Percentiles rank a stretch among this genome's conserved stretches.
Evolutionary conservation across 176 grass and related monocot genomes (phyloP).

Genomic region (Avena insularis): DNA sequence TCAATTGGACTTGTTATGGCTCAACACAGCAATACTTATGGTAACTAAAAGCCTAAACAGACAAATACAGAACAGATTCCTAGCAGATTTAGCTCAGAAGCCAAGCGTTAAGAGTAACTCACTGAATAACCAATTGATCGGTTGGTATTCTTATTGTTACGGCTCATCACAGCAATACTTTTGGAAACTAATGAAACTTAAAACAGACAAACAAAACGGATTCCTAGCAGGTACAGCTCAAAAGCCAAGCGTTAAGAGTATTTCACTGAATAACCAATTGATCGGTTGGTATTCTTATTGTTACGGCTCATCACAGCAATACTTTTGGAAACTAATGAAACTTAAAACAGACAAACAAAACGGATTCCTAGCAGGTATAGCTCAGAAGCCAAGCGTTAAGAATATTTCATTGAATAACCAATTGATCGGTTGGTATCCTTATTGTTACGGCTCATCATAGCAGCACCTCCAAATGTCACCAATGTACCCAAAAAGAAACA

Average conservation of each 20-base stretch:
- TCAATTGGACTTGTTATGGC: constrained; percentile 53
- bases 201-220: not conserved
- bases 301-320: constrained; percentile 79
- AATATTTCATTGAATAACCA: constrained; percentile 73
- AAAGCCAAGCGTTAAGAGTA: constrained; percentile 89
- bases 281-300: constrained; percentile 49
- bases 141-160: constrained; percentile 60
- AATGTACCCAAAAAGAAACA: not conserved
- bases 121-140: constrained; percentile 57
- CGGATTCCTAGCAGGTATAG: not conserved
- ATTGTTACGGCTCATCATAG: constrained; percentile 82
- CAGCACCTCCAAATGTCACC: not conserved
- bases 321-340: not conserved
- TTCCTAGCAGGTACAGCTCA: constrained; percentile 41
- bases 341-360: not conserved
- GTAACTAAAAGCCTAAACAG: not conserved
- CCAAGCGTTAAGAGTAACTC: constrained; percentile 82
- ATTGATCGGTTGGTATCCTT: constrained; percentile 51
- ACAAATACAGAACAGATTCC: not conserved
- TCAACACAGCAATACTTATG: constrained; percentile 61
- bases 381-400: constrained; percentile 96
- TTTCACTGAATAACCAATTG: constrained; percentile 69
- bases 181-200: not conserved
- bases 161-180: constrained; percentile 68
- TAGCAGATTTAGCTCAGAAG: constrained; percentile 64